Conservation (phyloP, 345 rosid species). For the Stellera chamaejasme region DNA sequence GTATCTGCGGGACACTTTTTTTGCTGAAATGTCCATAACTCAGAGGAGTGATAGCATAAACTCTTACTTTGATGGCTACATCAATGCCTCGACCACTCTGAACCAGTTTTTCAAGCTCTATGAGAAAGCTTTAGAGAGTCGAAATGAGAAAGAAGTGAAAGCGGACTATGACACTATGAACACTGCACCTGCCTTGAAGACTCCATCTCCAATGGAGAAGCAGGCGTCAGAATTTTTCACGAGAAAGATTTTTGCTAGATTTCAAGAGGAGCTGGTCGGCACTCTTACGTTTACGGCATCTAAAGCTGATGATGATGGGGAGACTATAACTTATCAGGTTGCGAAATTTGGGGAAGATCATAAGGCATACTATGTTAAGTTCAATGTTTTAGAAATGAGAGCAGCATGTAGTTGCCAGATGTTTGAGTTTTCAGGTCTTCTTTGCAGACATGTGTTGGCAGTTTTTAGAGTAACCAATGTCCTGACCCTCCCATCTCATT, state of each 20-base stretch:
- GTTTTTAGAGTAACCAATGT: slow-evolving; percentile 60
- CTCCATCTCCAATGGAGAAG: slow-evolving; percentile 49
- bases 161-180: slow-evolving; percentile 42
- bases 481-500: slow-evolving; percentile 58
- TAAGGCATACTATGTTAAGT: slow-evolving; percentile 41
- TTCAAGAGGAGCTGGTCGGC: slow-evolving; percentile 46
- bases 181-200: slow-evolving; percentile 30
- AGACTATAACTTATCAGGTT: slow-evolving; percentile 33
- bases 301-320: slow-evolving; percentile 33
- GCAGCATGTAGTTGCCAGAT: slow-evolving; percentile 60
- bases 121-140: slow-evolving; percentile 40
- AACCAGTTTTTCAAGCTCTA: slow-evolving; percentile 43
- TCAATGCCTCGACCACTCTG: slow-evolving; percentile 49
- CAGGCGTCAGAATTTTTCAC: slow-evolving; percentile 40
- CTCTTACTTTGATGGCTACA: slow-evolving; percentile 58
- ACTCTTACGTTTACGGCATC: slow-evolving; percentile 44
- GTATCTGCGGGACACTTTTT: slow-evolving; percentile 49
- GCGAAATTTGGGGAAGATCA: slow-evolving; percentile 56
- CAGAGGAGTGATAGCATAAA: slow-evolving; percentile 50
- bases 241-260: slow-evolving; percentile 30
- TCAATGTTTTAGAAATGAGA: slow-evolving; percentile 51
- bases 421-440: slow-evolving; percentile 62
- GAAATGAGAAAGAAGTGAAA: slow-evolving; percentile 40
- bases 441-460: slow-evolving; percentile 55
- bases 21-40: slow-evolving; percentile 50